A percentile compares a stretch with the other conserved stretches of the same genome.
These are phyloP conservation scores for Pseudozyma hubeiensis DNA, from an alignment of 1,284 basidiomycete species.

Conservation along the genomic window DNA sequence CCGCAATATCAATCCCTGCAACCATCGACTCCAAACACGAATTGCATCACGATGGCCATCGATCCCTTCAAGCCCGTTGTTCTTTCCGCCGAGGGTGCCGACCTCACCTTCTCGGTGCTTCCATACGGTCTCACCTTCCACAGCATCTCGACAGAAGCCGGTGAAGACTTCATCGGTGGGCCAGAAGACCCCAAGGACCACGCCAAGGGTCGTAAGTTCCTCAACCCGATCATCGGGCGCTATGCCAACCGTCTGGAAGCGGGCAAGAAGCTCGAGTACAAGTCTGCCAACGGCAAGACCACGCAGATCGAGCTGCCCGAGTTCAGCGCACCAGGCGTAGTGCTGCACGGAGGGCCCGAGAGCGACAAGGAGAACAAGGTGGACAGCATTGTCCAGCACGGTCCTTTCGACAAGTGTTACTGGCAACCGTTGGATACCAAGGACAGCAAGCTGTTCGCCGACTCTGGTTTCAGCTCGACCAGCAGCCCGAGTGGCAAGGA, in stretches of 20 bases:
- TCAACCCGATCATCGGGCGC: slow-evolving; percentile 63
- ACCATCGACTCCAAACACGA: neutral
- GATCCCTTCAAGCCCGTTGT: slow-evolving; percentile 54
- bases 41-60: slow-evolving; percentile 27
- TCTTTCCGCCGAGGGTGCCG: slow-evolving; percentile 30
- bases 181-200: slow-evolving; percentile 60
- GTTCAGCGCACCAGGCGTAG: slow-evolving; percentile 50
- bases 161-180: slow-evolving; percentile 59
- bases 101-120: slow-evolving; percentile 50
- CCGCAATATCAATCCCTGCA: no score
- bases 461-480: slow-evolving; percentile 38
- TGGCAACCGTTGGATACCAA: slow-evolving; percentile 48
- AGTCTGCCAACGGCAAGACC: slow-evolving; percentile 33
- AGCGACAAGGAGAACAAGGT: slow-evolving; percentile 23
- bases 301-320: slow-evolving; percentile 38
- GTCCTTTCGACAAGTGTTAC: slow-evolving; percentile 59
- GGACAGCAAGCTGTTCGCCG: slow-evolving; percentile 38
- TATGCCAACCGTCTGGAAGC: slow-evolving; percentile 64
- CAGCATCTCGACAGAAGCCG: slow-evolving; percentile 40
- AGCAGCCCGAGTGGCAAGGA: slow-evolving; percentile 23
- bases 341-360: slow-evolving; percentile 62
- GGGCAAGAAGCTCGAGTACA: slow-evolving; percentile 41
- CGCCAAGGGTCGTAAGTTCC: slow-evolving; percentile 48
- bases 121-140: slow-evolving; percentile 63
- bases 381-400: slow-evolving; percentile 44